Percentiles rank a stretch among this genome's conserved stretches.
Evolutionary conservation across 2,329 filamentous ascomycete species (phyloP).

Genomic region (Lasiodiplodia hormozganensis): DNA sequence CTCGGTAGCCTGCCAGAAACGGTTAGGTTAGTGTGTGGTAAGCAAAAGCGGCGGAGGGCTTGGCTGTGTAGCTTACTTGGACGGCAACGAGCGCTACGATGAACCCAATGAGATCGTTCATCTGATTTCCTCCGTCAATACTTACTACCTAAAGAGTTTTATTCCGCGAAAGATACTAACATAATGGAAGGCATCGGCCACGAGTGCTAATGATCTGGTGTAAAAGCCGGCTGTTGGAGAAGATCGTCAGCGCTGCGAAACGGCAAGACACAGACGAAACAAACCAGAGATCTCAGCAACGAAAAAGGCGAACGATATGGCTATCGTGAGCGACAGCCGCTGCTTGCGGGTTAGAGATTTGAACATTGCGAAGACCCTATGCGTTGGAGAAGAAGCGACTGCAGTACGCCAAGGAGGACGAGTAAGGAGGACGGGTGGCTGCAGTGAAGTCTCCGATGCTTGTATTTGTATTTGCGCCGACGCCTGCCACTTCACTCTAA

Average conservation of each 20-base stretch:
- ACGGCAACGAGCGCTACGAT: conserved; percentile 70
- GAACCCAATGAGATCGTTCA: conserved; percentile 76
- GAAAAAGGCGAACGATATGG: conserved; percentile 56
- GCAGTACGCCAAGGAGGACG: neutral
- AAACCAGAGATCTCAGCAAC: conserved; percentile 55
- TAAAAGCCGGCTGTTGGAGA: conserved; percentile 65
- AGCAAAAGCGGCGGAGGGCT: conserved; percentile 2
- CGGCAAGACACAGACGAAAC: neutral
- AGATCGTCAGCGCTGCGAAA: conserved; percentile 27
- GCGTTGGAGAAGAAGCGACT: neutral
- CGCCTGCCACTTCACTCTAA: neutral
- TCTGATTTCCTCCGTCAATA: conserved; percentile 47
- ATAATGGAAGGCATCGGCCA: conserved; percentile 82
- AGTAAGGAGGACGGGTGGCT: neutral
- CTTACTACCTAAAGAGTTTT: neutral
- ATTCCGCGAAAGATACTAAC: conserved; percentile 51
- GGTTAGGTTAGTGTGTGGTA: conserved; percentile 12
- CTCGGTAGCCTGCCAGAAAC: conserved; percentile 50
- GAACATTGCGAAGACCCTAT: neutral
- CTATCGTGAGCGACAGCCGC: conserved; percentile 50
- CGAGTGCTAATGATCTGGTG: conserved; percentile 72
- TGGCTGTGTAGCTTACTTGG: conserved; percentile 54
- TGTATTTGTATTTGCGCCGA: neutral
- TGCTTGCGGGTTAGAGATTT: conserved; percentile 37
- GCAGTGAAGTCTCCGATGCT: neutral